Percentiles rank a stretch among this genome's conserved stretches.
phyloP scores from a whole-genome alignment of 768 basidiomycete species.

The Albatrellus ellisii region DNA sequence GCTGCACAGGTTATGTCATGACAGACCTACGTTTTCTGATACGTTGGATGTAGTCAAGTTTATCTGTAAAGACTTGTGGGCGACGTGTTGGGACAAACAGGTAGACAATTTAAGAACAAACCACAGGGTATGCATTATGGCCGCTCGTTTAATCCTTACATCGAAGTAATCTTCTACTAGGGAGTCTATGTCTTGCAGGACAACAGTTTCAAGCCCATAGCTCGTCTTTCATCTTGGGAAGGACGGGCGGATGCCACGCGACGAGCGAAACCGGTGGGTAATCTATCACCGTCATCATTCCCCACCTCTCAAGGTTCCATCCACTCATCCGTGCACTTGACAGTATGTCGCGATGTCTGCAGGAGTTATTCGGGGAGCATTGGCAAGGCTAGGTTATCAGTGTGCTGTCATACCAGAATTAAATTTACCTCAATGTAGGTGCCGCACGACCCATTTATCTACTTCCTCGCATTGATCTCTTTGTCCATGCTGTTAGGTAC shows the following conservation, averaged over 20 bases:
- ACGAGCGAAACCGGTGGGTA: conserved; percentile 54
- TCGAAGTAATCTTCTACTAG: conserved; percentile 24
- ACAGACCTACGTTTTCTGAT: conserved; percentile 63
- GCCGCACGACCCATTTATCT: conserved; percentile 1
- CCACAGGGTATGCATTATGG: conserved; percentile 49
- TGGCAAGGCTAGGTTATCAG: conserved; percentile 65
- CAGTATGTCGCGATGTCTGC: conserved; percentile 76
- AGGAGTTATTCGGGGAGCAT: conserved; percentile 75
- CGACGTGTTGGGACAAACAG: conserved; percentile 85
- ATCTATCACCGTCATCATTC: not conserved
- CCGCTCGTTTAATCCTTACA: not conserved
- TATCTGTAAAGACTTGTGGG: conserved; percentile 94
- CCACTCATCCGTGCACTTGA: not conserved
- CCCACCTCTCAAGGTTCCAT: not conserved
- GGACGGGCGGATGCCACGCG: conserved; percentile 62
- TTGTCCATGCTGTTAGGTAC: conserved; percentile 36
- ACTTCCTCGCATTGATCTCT: not conserved
- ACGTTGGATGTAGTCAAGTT: conserved; percentile 90
- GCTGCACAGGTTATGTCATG: conserved; percentile 51
- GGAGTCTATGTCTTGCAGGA: conserved; percentile 93
- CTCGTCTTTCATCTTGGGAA: conserved; percentile 70
- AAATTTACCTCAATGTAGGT: conserved; percentile 74
- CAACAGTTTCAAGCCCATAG: conserved; percentile 76
- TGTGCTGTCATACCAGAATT: conserved; percentile 71
- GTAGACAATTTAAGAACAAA: conserved; percentile 94